phyloP scores from a whole-genome alignment of 108 stramenopile species.

The Pseudonitzschia pungens region DNA sequence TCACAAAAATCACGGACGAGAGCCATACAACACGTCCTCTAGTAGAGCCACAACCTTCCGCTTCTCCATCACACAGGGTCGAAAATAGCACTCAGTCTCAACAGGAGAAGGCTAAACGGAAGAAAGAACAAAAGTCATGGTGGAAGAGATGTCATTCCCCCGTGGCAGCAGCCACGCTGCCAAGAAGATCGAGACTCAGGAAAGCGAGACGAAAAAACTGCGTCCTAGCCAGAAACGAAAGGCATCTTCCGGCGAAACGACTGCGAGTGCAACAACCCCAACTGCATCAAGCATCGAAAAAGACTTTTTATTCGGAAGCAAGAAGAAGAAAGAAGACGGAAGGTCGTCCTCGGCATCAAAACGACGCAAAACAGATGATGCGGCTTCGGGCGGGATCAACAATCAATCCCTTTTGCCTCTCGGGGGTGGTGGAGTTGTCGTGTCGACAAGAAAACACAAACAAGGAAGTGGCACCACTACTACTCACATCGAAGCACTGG shows the following conservation, averaged over 20 bases:
- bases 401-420: slow-evolving; percentile 56
- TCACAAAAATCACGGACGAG: neutral
- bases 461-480: slow-evolving; percentile 1
- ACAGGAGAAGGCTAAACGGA: neutral
- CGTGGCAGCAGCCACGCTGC: slow-evolving; percentile 23
- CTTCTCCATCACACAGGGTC: neutral
- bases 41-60: neutral
- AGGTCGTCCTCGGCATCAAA: slow-evolving; percentile 5
- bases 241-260: neutral
- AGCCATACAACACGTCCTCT: neutral
- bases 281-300: neutral
- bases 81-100: neutral
- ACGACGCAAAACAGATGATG: slow-evolving; percentile 20
- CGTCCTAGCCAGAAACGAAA: slow-evolving; percentile 19
- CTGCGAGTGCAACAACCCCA: neutral
- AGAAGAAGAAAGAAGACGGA: slow-evolving; percentile 12
- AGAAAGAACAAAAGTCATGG: slow-evolving; percentile 9
- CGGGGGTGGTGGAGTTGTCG: slow-evolving; percentile 77
- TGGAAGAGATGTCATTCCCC: slow-evolving; percentile 31
- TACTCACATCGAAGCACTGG: slow-evolving; percentile 68
- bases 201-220: neutral
- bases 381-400: neutral
- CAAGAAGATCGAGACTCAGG: neutral
- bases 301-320: slow-evolving; percentile 43
- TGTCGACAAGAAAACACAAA: slow-evolving; percentile 28